Conservation (phyloP, 257 asterid species). For the Nicotiana sylvestris region DNA sequence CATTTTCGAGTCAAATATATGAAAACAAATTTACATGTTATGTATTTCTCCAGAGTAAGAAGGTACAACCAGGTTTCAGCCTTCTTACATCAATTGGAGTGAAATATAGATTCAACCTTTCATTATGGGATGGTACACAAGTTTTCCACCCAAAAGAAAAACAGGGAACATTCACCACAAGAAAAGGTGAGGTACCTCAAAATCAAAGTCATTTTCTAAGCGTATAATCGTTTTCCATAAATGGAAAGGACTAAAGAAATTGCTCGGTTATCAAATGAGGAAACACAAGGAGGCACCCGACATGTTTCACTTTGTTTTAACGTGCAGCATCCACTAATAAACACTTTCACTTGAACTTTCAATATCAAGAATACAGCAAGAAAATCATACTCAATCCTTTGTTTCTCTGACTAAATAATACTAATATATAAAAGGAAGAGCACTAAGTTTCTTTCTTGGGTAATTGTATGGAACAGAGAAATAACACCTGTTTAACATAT, state of each 20-base stretch:
- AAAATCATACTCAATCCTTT: neutral
- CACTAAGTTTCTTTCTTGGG: neutral
- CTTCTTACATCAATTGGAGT: neutral
- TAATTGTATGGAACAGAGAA: neutral
- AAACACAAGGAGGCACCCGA: neutral
- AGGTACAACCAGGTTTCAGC: neutral
- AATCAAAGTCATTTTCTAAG: conserved; percentile 5
- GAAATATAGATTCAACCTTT: neutral
- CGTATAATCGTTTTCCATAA: neutral
- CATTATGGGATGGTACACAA: neutral
- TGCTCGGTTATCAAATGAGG: neutral
- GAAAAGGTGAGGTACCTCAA: neutral
- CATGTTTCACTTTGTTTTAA: neutral
- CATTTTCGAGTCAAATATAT: neutral
- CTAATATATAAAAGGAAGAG: neutral
- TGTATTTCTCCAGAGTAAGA: neutral
- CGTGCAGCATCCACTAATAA: neutral
- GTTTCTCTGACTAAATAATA: neutral
- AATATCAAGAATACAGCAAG: neutral
- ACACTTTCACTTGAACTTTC: conserved; percentile 1
- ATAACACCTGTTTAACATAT: neutral
- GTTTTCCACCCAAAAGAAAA: too few species aligned
- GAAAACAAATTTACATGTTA: neutral
- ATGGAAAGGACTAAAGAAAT: neutral
- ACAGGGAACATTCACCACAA: neutral